Evolutionary conservation across 2,329 filamentous ascomycete genomes (phyloP).

Genomic region (Huntiella abstrusa): DNA sequence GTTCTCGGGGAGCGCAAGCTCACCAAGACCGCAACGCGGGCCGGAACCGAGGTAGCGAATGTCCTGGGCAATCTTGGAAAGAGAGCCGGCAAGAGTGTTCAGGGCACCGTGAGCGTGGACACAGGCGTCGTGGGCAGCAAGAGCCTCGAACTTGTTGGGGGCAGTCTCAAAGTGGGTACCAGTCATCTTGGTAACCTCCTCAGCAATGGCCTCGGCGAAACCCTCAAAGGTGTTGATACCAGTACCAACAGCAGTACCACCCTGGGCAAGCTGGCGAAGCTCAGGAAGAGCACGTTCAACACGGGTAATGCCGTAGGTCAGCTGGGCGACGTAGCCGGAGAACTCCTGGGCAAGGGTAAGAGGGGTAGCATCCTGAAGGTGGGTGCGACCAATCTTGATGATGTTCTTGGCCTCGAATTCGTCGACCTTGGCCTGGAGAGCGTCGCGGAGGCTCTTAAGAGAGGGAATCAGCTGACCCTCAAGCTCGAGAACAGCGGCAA

Average conservation of each 20-base stretch:
- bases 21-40: conserved; percentile 85
- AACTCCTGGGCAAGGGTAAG: conserved; percentile 94
- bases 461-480: conserved; percentile 72
- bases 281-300: conserved; percentile 68
- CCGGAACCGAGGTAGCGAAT: conserved; percentile 93
- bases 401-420: conserved; percentile 71
- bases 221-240: conserved; percentile 95
- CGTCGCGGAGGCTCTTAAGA: conserved; percentile 61
- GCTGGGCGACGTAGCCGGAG: conserved; percentile 88
- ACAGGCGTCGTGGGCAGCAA: conserved; percentile 88
- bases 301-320: conserved; percentile 77
- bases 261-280: conserved; percentile 75
- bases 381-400: conserved; percentile 97
- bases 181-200: conserved; percentile 81
- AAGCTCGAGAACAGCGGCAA: conserved; percentile 85
- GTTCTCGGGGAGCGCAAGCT: conserved; percentile 88
- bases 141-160: conserved; percentile 96
- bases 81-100: conserved; percentile 77
- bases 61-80: conserved; percentile 97
- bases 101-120: conserved; percentile 86
- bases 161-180: conserved; percentile 88
- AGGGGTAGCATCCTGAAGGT: conserved; percentile 92
- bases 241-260: conserved; percentile 90
- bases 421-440: conserved; percentile 74
- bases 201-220: conserved; percentile 83